These are phyloP conservation scores for Musa balbisiana DNA, from an alignment of 202 grass and related monocot genomes.

Conservation along the genomic window DNA sequence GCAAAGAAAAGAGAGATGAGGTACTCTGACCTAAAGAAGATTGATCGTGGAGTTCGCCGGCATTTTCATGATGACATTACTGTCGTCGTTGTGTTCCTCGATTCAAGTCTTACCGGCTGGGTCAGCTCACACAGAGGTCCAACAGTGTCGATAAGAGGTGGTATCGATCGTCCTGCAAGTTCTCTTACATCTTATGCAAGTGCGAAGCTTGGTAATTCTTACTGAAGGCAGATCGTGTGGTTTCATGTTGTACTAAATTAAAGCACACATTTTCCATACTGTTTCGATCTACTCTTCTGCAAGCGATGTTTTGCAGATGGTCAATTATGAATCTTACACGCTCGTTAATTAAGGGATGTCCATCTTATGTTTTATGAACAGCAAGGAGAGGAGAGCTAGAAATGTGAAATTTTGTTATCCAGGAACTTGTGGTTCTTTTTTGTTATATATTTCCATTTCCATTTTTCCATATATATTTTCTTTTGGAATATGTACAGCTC, in stretches of 20 bases:
- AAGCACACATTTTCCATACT: background rate
- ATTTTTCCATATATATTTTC: background rate
- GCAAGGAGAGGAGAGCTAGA: background rate
- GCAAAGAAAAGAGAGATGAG: slow-evolving; percentile 26
- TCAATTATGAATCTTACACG: background rate
- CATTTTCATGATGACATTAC: slow-evolving; percentile 30
- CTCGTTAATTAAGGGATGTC: background rate
- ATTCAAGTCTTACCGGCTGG: slow-evolving; percentile 14
- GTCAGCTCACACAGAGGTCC: slow-evolving; percentile 6
- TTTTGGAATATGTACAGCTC: background rate
- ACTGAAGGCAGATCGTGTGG: background rate
- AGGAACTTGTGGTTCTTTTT: background rate
- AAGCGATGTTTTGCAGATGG: background rate
- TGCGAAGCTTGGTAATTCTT: background rate
- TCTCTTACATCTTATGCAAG: background rate
- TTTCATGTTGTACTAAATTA: background rate
- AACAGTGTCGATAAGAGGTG: background rate
- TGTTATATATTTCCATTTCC: background rate
- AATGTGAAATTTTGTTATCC: background rate
- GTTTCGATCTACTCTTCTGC: background rate
- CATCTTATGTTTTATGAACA: background rate
- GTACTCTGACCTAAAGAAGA: slow-evolving; percentile 25
- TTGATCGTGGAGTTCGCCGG: slow-evolving; percentile 11
- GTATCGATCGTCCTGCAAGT: background rate
- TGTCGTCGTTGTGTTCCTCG: slow-evolving; percentile 19